Evolutionary conservation across 2,329 filamentous ascomycete species (phyloP).

Genomic region (Phaeosphaeria sp.): DNA sequence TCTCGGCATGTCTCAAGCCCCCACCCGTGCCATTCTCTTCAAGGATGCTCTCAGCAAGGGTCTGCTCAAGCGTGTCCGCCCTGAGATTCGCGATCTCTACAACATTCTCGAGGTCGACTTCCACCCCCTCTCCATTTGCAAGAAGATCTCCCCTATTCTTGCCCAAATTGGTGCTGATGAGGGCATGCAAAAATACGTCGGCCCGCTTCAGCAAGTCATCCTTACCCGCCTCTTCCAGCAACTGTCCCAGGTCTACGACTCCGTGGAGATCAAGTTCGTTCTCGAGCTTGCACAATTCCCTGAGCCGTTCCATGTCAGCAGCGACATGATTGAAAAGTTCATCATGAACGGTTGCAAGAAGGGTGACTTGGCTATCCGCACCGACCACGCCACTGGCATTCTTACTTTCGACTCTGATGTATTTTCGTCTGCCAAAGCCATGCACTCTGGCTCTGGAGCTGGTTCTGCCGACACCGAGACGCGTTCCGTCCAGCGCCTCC

Average conservation of each 20-base stretch:
- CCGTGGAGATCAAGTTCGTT: slow-evolving; percentile 92
- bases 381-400: slow-evolving; percentile 93
- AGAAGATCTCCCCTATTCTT: slow-evolving; percentile 97
- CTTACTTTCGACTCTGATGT: slow-evolving; percentile 98
- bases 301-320: slow-evolving; percentile 90
- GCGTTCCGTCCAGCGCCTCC: slow-evolving; percentile 88
- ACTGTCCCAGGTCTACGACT: slow-evolving; percentile 98
- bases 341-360: slow-evolving; percentile 99
- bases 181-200: slow-evolving; percentile 97
- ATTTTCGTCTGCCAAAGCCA: slow-evolving; percentile 94
- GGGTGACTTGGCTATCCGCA: slow-evolving; percentile 93
- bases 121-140: slow-evolving; percentile 97
- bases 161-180: slow-evolving; percentile 90
- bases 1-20: slow-evolving; percentile 88
- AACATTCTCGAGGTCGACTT: slow-evolving; percentile 99
- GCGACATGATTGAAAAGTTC: slow-evolving; percentile 96
- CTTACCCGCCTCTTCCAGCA: slow-evolving; percentile 98
- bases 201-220: slow-evolving; percentile 96
- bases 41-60: slow-evolving; percentile 95
- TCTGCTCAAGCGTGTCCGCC: slow-evolving; percentile 86
- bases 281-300: slow-evolving; percentile 94
- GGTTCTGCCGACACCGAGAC: slow-evolving; percentile 88
- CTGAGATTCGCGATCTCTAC: slow-evolving; percentile 96
- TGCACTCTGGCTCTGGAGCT: slow-evolving; percentile 80
- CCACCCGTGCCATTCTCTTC: slow-evolving; percentile 89